A percentile compares a stretch with the other conserved stretches of the same genome.
Evolutionary conservation across 2,329 filamentous ascomycete genomes (phyloP).

Genomic region (Canariomyces notabilis): DNA sequence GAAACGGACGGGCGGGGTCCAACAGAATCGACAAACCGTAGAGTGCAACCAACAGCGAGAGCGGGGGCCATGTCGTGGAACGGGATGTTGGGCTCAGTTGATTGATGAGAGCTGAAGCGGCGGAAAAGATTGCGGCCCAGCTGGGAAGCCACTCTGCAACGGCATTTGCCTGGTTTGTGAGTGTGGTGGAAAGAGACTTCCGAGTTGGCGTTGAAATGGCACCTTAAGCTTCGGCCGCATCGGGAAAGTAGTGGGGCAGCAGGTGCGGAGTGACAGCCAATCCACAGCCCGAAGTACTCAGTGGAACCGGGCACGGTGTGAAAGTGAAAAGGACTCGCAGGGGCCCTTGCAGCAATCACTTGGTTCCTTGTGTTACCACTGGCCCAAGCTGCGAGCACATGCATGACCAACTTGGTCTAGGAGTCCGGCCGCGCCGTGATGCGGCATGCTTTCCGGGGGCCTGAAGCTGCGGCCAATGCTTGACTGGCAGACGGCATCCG

Average conservation of each 20-base stretch:
- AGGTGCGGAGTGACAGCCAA: constrained; percentile 18
- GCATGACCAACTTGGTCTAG: constrained; percentile 18
- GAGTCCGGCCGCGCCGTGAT: constrained; percentile 9
- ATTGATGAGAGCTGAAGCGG: neutral
- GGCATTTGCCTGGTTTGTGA: too few species aligned
- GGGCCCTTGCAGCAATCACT: constrained; percentile 18
- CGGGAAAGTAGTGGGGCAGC: constrained; percentile 13
- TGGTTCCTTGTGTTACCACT: constrained; percentile 6
- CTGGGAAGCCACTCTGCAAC: too few species aligned
- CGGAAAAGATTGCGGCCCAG: too few species aligned
- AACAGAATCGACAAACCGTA: too few species aligned
- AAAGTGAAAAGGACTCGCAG: constrained; percentile 11
- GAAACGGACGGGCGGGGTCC: too few species aligned
- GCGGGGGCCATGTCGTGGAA: neutral
- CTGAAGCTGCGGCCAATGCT: constrained; percentile 19
- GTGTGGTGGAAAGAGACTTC: too few species aligned
- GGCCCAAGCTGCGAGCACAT: constrained; percentile 18
- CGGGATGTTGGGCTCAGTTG: neutral
- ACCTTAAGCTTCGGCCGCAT: constrained; percentile 6
- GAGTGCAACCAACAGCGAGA: too few species aligned
- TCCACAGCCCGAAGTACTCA: neutral
- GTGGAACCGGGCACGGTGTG: neutral
- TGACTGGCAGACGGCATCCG: neutral
- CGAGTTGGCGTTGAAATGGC: neutral
- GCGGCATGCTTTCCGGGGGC: constrained; percentile 12